Base-by-base conservation (phyloP, 1,284 basidiomycete genomes). In the Stereum hirsutum region DNA sequence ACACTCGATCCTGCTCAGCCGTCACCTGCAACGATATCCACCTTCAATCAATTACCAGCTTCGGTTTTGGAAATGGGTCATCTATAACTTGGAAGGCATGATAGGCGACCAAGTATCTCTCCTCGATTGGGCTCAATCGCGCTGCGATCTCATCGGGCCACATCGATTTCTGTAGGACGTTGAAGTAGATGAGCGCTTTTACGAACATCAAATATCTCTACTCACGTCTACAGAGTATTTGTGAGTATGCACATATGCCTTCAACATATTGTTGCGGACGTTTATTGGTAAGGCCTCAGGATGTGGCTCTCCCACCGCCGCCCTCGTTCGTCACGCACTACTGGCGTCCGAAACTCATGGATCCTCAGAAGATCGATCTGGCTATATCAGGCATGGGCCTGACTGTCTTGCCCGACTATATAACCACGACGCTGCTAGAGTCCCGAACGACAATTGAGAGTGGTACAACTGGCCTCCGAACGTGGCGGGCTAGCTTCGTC, bases 381-480 rank as follows among this genome's bases (percentile, higher is more conserved):
- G 25, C 2, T 23, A 24, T 7, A 24, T 38, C 25, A 44, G 60
- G 7, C 50, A 42, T 8, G 33, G 48, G 17, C 25, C 25, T 5
- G 52, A 61, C 41, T n/a, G n/a, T n/a, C n/a, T n/a, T n/a, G n/a
- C n/a, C n/a, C n/a, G n/a, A n/a, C n/a, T n/a, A n/a, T n/a, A n/a
- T n/a, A n/a, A 32, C 60, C 3, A 41, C 69, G 14, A 86, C 84
- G 1, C 59, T 89, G 2, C 62, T 81, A 10, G 85, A 89, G 58
- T 84, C 86, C 2, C 73, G 78, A 3, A 80, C 74, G 1, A 76
- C 69, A 1, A 78, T 87, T 24, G 82, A 88, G 57, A 65, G 65
- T 35, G 85, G 86, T 2, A 88, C 84, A 0, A 89, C 85, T 1
- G 86, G 86, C 5, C 58, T 88, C 34, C 69, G 80, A 42, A 89